Evolutionary conservation across 805 yeast genomes (phyloP).

Genomic region (Starmerella powellii): DNA sequence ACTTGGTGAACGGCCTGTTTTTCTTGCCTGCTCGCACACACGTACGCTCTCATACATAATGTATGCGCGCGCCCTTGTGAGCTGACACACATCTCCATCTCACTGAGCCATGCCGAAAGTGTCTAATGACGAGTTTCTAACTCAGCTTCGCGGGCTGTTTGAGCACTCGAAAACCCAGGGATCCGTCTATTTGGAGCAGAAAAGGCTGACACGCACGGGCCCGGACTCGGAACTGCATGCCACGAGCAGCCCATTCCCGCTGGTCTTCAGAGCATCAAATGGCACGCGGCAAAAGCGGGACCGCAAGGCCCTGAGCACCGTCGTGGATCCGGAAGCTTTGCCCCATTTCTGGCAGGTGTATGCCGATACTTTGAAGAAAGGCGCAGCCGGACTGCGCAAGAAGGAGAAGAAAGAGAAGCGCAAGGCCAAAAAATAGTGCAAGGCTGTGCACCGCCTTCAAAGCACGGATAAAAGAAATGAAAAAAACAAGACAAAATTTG

Average conservation of each 20-base stretch:
- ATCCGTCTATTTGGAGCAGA: constrained; percentile 30
- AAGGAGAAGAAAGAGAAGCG: constrained; percentile 76
- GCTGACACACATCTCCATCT: no score
- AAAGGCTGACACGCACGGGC: constrained; percentile 25
- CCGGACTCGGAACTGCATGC: constrained; percentile 17
- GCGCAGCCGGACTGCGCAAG: constrained; percentile 65
- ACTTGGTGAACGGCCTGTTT: no score
- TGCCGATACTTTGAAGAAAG: constrained; percentile 53
- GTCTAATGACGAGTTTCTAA: constrained; percentile 26
- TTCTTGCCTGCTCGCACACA: no score
- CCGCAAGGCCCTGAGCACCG: constrained; percentile 57
- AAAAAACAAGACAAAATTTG: constrained; percentile 1
- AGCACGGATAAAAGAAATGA: constrained; percentile 1
- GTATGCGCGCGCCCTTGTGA: no score
- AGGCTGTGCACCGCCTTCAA: neutral
- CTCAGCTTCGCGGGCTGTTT: constrained; percentile 23
- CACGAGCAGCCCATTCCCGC: constrained; percentile 36
- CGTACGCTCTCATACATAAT: neutral
- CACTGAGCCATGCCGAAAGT: constrained; percentile 14
- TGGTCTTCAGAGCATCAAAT: constrained; percentile 57
- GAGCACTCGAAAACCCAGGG: constrained; percentile 25
- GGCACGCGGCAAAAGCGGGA: constrained; percentile 40
- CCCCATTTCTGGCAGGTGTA: constrained; percentile 71
- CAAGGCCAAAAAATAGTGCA: constrained; percentile 34
- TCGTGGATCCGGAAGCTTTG: constrained; percentile 48